Conservation (phyloP, 2,329 filamentous ascomycete species). For the Didymella lethalis region DNA sequence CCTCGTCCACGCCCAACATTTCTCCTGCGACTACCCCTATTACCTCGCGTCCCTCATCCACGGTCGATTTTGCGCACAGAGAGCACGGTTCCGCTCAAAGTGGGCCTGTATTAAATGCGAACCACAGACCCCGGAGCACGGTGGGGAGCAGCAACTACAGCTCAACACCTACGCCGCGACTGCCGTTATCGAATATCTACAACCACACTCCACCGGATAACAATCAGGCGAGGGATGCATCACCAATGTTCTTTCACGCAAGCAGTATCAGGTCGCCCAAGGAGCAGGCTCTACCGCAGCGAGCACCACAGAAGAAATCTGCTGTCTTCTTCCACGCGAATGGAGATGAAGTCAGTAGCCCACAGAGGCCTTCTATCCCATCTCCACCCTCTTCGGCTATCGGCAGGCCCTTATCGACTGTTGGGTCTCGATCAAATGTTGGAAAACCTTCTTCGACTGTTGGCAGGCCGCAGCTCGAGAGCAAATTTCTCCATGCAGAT, state of each 20-base stretch:
- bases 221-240: constrained; percentile 39
- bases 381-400: constrained; percentile 49
- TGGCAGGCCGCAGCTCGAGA: constrained; percentile 37
- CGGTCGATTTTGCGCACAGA: constrained; percentile 39
- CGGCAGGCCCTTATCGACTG: constrained; percentile 17
- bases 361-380: constrained; percentile 29
- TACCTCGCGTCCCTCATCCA: constrained; percentile 46
- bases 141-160: constrained; percentile 38
- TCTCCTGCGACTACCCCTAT: constrained; percentile 61
- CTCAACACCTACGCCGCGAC: constrained; percentile 34
- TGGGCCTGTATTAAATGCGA: constrained; percentile 34
- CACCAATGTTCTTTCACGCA: constrained; percentile 89
- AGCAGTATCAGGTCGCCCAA: constrained; percentile 67
- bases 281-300: constrained; percentile 39
- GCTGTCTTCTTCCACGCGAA: constrained; percentile 62
- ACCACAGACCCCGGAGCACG: constrained; percentile 49
- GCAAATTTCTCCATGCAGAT: constrained; percentile 80
- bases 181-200: constrained; percentile 38
- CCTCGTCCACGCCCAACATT: constrained; percentile 69
- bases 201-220: constrained; percentile 38
- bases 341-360: constrained; percentile 54
- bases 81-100: constrained; percentile 39
- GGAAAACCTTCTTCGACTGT: constrained; percentile 22
- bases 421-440: constrained; percentile 10
- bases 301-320: constrained; percentile 53